A percentile compares a stretch with the other conserved stretches of the same genome.
These are phyloP conservation scores for Aplosporella prunicola DNA, from an alignment of 2,329 filamentous ascomycete genomes.

Conservation along the genomic window DNA sequence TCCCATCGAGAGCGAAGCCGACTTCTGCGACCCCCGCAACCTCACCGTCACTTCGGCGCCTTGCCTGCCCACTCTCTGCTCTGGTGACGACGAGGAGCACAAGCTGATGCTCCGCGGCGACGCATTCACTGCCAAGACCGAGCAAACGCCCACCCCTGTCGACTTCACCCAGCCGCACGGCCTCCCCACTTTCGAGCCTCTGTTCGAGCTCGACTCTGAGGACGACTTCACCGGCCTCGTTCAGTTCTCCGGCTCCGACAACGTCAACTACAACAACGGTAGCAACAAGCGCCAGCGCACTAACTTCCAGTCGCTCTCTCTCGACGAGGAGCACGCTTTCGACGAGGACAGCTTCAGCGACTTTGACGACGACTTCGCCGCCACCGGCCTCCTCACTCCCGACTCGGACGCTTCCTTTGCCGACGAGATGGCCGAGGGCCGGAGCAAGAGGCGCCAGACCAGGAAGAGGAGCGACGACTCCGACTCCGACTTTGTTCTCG, in stretches of 20 bases:
- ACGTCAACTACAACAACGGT: constrained; percentile 51
- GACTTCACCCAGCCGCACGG: constrained; percentile 45
- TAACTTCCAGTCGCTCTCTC: constrained; percentile 51
- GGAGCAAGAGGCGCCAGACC: constrained; percentile 18
- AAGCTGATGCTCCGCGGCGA: constrained; percentile 42
- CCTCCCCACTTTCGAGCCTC: constrained; percentile 69
- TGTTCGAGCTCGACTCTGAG: constrained; percentile 84
- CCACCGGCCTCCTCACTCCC: constrained; percentile 54
- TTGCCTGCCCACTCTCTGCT: constrained; percentile 51
- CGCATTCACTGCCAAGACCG: constrained; percentile 23
- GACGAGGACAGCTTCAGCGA: constrained; percentile 68
- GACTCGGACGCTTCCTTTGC: constrained; percentile 39
- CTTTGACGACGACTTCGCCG: constrained; percentile 59
- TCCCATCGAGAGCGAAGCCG: constrained; percentile 60
- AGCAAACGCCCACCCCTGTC: constrained; percentile 29
- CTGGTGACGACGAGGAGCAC: constrained; percentile 55
- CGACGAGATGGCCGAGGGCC: constrained; percentile 20
- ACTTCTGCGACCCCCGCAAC: constrained; percentile 88
- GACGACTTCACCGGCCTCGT: constrained; percentile 76
- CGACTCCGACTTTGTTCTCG: constrained; percentile 25
- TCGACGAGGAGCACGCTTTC: constrained; percentile 66
- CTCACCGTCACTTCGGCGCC: constrained; percentile 60
- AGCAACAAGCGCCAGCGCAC: constrained; percentile 65
- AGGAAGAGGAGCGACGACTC: constrained; percentile 25
- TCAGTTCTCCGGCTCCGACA: constrained; percentile 53